phyloP scores from a whole-genome alignment of 2,329 filamentous ascomycete species.

The Ophiocordyceps unilateralis region DNA sequence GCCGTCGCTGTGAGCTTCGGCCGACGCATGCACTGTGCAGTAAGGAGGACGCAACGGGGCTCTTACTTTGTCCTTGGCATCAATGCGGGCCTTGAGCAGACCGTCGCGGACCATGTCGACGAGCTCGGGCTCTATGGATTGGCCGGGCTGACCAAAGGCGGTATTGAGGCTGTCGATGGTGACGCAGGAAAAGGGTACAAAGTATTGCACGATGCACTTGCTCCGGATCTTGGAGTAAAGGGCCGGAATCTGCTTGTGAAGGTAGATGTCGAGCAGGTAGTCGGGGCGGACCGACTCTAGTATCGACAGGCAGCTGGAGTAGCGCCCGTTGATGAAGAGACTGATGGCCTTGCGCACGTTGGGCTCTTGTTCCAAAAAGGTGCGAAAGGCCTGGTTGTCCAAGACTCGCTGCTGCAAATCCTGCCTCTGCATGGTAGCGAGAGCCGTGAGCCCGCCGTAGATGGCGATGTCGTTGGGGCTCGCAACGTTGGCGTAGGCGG shows the following conservation, averaged over 20 bases:
- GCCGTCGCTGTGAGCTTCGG: background rate
- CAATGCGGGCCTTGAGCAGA: constrained; percentile 61
- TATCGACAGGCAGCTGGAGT: constrained; percentile 67
- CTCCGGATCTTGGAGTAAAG: constrained; percentile 64
- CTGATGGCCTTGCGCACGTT: constrained; percentile 84
- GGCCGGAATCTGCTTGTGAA: constrained; percentile 53
- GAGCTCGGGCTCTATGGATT: constrained; percentile 57
- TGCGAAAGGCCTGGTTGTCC: constrained; percentile 65
- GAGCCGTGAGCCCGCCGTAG: constrained; percentile 77
- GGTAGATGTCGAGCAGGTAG: constrained; percentile 78
- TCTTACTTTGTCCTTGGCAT: constrained; percentile 57
- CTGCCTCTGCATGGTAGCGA: constrained; percentile 72
- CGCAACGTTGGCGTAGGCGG: constrained; percentile 51
- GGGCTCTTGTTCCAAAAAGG: constrained; percentile 80
- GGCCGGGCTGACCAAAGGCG: constrained; percentile 50
- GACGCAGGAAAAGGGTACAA: constrained; percentile 77
- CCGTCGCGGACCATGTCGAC: constrained; percentile 58
- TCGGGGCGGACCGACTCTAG: constrained; percentile 69
- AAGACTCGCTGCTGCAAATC: constrained; percentile 62
- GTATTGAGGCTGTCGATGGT: constrained; percentile 62
- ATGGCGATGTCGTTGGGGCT: constrained; percentile 79
- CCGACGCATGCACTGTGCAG: background rate
- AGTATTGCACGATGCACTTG: constrained; percentile 89
- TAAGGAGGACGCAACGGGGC: background rate
- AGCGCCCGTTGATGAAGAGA: constrained; percentile 81